Conservation (phyloP, 345 rosid species). For the Acer negundo region DNA sequence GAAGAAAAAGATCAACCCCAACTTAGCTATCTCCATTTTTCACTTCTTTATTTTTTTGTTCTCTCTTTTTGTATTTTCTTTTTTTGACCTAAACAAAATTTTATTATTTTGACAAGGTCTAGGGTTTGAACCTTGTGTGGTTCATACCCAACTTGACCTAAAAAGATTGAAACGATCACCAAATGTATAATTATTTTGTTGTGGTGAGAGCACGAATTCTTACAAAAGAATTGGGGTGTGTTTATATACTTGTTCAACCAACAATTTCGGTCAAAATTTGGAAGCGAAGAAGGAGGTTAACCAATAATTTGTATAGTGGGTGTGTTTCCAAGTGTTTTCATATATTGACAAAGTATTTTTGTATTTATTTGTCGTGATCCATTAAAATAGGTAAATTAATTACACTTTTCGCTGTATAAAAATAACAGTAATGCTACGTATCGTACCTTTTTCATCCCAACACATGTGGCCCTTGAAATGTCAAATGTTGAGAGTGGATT, state of each 20-base stretch:
- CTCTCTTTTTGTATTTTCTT: background rate
- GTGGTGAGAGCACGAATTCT: background rate
- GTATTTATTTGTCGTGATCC: background rate
- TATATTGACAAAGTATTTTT: no score
- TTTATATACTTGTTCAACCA: background rate
- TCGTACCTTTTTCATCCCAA: no score
- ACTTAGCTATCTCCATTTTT: slow-evolving; percentile 16
- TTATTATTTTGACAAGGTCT: background rate
- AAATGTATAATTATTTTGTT: background rate
- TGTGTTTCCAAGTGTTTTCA: background rate
- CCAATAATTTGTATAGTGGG: background rate
- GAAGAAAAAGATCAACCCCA: slow-evolving; percentile 27
- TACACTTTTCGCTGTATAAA: no score
- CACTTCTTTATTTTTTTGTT: background rate
- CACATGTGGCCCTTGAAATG: no score
- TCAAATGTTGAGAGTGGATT: no score
- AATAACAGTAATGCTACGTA: no score
- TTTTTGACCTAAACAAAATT: background rate
- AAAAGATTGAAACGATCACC: background rate
- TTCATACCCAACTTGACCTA: background rate
- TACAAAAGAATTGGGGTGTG: background rate
- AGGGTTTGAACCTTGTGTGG: background rate
- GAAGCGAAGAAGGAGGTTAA: slow-evolving; percentile 16
- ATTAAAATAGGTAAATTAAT: background rate
- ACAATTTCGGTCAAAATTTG: background rate